Percentiles rank a stretch among this genome's conserved stretches.
Conservation (phyloP, 805 yeast genomes). For the Saturnispora quitensis region DNA sequence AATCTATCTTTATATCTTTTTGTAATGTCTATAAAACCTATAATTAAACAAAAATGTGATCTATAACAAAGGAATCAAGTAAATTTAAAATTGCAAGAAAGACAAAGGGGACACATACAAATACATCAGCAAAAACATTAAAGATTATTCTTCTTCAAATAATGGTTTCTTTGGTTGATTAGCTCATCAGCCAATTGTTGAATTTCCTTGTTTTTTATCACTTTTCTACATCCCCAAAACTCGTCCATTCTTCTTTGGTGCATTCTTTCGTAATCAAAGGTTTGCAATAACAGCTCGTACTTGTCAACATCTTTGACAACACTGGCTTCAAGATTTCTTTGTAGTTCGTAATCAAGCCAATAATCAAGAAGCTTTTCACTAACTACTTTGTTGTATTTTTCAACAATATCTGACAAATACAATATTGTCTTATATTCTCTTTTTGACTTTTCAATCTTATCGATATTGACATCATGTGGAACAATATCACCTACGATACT, state of each 20-base stretch:
- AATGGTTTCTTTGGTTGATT: slow-evolving; percentile 35
- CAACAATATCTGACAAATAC: slow-evolving; percentile 51
- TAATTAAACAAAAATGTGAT: not conserved
- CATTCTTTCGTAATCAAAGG: slow-evolving; percentile 73
- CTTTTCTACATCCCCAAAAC: slow-evolving; percentile 52
- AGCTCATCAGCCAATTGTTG: slow-evolving; percentile 58
- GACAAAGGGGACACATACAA: not conserved
- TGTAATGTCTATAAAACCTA: not conserved
- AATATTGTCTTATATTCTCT: slow-evolving; percentile 68
- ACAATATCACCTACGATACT: slow-evolving; percentile 91
- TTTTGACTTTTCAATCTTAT: slow-evolving; percentile 74
- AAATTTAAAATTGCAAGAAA: not conserved
- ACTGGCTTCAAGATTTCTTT: slow-evolving; percentile 70
- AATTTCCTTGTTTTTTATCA: slow-evolving; percentile 66
- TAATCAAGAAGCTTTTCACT: slow-evolving; percentile 57
- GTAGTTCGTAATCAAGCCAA: slow-evolving; percentile 88
- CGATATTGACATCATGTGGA: slow-evolving; percentile 57
- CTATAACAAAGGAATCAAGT: not conserved
- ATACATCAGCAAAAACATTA: not conserved
- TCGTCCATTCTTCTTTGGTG: slow-evolving; percentile 55
- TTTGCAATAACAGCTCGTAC: slow-evolving; percentile 74
- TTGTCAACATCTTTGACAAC: slow-evolving; percentile 93
- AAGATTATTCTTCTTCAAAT: slow-evolving; percentile 24
- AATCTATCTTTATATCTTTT: not conserved
- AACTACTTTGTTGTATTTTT: slow-evolving; percentile 53